Percentiles rank a stretch among this genome's conserved stretches.
Conservation (phyloP, 306 rosid species). For the Senna siamea region DNA sequence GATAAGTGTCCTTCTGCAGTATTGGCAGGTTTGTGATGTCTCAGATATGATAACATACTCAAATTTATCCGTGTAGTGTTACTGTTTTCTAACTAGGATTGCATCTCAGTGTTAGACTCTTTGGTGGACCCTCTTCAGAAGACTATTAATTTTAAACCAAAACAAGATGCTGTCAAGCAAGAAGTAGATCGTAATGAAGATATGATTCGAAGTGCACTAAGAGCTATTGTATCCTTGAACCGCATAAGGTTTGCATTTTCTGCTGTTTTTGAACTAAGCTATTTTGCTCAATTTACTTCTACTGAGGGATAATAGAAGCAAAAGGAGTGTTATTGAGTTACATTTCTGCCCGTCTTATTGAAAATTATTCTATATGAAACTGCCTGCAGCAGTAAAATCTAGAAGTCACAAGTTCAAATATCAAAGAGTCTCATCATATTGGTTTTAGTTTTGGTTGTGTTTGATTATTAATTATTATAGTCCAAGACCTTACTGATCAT, state of each 20-base stretch:
- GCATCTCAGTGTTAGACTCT: constrained; percentile 81
- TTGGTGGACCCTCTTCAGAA: constrained; percentile 98
- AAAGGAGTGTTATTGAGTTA: background rate
- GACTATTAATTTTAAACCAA: constrained; percentile 94
- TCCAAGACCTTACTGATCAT: too few species aligned
- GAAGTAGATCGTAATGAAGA: constrained; percentile 99
- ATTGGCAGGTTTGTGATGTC: constrained; percentile 73
- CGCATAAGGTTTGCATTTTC: constrained; percentile 76
- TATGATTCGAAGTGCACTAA: constrained; percentile 98
- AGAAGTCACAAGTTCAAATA: too few species aligned
- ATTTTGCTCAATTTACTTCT: background rate
- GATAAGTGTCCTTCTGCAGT: constrained; percentile 98
- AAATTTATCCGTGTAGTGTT: constrained; percentile 18
- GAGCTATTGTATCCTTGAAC: constrained; percentile 93
- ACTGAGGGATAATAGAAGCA: constrained; percentile 11
- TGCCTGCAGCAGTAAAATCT: too few species aligned
- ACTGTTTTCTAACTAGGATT: constrained; percentile 31
- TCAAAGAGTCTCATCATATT: too few species aligned
- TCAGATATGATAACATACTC: constrained; percentile 23
- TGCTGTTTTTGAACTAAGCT: constrained; percentile 29
- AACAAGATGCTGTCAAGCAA: constrained; percentile 98
- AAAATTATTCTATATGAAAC: too few species aligned
- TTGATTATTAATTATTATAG: too few species aligned
- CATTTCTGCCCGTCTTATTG: background rate
- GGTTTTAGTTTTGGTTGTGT: too few species aligned